phyloP scores from a whole-genome alignment of 2,329 filamentous ascomycete species.

The Colletotrichum karsti region DNA sequence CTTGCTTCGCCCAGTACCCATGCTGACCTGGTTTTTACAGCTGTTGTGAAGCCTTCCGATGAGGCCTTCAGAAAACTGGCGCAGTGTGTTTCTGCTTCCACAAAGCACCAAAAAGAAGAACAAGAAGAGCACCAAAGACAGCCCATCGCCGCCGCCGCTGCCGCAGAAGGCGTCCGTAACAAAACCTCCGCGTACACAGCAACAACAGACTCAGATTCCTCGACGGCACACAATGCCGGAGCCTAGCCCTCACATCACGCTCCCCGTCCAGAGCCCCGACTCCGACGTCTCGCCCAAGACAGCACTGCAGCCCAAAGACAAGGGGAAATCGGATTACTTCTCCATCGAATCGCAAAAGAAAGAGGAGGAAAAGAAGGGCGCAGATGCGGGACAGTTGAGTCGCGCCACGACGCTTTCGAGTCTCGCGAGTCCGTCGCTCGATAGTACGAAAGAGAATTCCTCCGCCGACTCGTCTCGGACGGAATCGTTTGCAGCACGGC shows the following conservation, averaged over 20 bases:
- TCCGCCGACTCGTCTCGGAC: constrained; percentile 12
- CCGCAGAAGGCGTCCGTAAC: background rate
- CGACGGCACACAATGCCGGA: constrained; percentile 24
- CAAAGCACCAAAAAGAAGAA: constrained; percentile 27
- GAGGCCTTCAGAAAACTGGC: constrained; percentile 24
- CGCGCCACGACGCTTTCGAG: constrained; percentile 24
- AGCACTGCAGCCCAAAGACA: constrained; percentile 31
- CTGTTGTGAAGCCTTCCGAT: constrained; percentile 9
- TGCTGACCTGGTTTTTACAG: constrained; percentile 12
- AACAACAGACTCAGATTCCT: background rate
- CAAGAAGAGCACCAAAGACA: constrained; percentile 12
- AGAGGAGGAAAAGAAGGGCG: background rate
- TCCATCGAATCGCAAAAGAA: constrained; percentile 18
- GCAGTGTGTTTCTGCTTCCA: constrained; percentile 24
- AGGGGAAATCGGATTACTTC: constrained; percentile 37
- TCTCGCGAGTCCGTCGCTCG: constrained; percentile 13
- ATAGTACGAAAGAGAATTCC: constrained; percentile 13
- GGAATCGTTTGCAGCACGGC: background rate
- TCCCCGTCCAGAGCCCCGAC: constrained; percentile 43
- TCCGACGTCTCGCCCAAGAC: constrained; percentile 55
- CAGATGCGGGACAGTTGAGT: constrained; percentile 1
- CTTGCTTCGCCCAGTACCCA: constrained; percentile 3
- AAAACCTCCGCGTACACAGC: background rate
- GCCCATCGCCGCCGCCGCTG: background rate
- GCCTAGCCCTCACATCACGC: constrained; percentile 32